Conservation (phyloP, 2,329 filamentous ascomycete genomes). For the Claviceps quebecensis region DNA sequence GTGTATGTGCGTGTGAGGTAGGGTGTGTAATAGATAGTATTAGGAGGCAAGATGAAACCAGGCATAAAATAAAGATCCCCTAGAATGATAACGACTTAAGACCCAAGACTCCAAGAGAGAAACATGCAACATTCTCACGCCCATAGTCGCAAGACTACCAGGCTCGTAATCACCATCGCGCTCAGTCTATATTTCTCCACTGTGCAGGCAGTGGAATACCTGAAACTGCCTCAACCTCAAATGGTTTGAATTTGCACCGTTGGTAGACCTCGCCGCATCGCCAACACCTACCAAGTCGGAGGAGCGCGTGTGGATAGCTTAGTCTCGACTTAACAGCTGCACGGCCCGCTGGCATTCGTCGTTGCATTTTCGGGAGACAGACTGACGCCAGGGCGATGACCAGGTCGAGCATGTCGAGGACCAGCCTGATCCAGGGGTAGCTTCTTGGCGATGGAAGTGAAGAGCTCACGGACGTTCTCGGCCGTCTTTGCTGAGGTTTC, state of each 20-base stretch:
- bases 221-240: constrained; percentile 11
- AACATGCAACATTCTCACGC: constrained; percentile 21
- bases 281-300: constrained; percentile 6
- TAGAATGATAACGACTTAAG: constrained; percentile 21
- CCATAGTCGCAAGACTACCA: constrained; percentile 13
- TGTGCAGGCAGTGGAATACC: neutral
- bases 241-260: no score
- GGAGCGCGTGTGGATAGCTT: neutral
- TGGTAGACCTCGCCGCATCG: no score
- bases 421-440: constrained; percentile 90
- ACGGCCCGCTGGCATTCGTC: constrained; percentile 41
- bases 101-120: constrained; percentile 24
- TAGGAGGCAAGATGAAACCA: constrained; percentile 10
- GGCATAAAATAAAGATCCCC: constrained; percentile 16
- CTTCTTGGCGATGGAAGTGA: constrained; percentile 96
- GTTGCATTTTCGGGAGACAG: constrained; percentile 42
- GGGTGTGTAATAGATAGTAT: constrained; percentile 7
- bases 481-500: constrained; percentile 97
- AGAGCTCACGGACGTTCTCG: constrained; percentile 89
- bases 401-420: constrained; percentile 66
- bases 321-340: constrained; percentile 33
- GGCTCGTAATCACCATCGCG: constrained; percentile 10
- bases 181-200: constrained; percentile 12
- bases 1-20: neutral
- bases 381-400: constrained; percentile 45